Base-by-base conservation (phyloP, 2,329 filamentous ascomycete genomes). In the Aspergillus sp. region DNA sequence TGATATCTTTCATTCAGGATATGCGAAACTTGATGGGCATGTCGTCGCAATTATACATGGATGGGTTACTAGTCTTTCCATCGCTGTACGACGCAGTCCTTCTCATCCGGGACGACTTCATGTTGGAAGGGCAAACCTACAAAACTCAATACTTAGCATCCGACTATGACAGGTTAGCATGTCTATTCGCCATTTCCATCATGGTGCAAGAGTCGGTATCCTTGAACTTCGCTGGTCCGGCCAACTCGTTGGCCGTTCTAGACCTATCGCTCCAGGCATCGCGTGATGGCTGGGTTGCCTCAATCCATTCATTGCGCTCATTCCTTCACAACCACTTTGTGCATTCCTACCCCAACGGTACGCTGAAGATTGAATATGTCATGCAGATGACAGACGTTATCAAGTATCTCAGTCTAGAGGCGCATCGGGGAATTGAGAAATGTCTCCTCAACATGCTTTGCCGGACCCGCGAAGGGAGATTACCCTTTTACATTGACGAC, bases 1-100 rank as follows among this genome's bases (percentile, higher is more conserved):
- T 61, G 27, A 57, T 61, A 42, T 61, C 59, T 28, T 61, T 61
- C 19, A 56, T 61, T 6, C 59, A 61, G 44, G 59, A 61, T 42
- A 59, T 61, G 57, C 48, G 59, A 29, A 60, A 53, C 1, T 52
- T 61, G n/a, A 60, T 59, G 55, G 52, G 55, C 26, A 52, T 51
- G 7, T 19, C 36, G 26, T 26, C 36, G 5, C 36, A 39, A 8
- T 46, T 53, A 9, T 58, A 47, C 41, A 48, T 35, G 3, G 32
- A 26, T 27, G 55, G 49, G 0, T 50, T 59, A 5, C 50, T 47
- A 2, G 12, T 44, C 1, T 57, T 46, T 29, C 51, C 54, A 2
- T 47, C 44, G 3, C 34, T 48, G 7, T 49, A 57, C 29, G 46
- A 43, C 10, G 54, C 54, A 5, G 45, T 57, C 7, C 29, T 39